Evolutionary conservation across 805 yeast species (phyloP), one percentile per base, ranked within the genome.

Genomic region (Lipomyces chichibuensis): DNA sequence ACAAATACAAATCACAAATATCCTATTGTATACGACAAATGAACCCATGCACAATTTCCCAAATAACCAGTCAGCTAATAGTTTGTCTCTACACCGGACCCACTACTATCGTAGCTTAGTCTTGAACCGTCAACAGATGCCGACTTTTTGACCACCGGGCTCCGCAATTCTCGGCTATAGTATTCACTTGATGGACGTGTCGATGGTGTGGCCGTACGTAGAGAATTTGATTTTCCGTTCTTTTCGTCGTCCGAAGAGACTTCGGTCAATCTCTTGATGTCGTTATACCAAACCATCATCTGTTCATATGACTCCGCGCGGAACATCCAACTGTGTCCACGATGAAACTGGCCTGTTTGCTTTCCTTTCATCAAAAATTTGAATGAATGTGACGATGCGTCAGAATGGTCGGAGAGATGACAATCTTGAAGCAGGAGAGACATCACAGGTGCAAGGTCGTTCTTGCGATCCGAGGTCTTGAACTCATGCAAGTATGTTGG

Each of bases 271-370:
- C 63, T 49, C 75, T 88, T 87, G 71, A 94, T 82, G 75, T 90
- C 96, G 71, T 85, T 85, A 77, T 85, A 91, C 99, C 99, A 94
- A 52, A 82, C 84, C 76, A 88, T 86, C 94, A 92, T 91, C 39
- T 84, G 78, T 54, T 88, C 89, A 73, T 89, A 90, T 59, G 89
- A 85, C 74, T 90, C 95, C n/a, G 96, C 88, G 71, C 96, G 84
- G 81, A 94, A 93, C n/a, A 93, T 95, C 91, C 95, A 92, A 74
- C 92, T 92, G 79, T 93, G 98, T 55, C 92, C 91, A 74, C 91
- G 84, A 69, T 87, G 88, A 69, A 91, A 83, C 67, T 89, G 80
- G 14, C 95, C 95, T 68, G 87, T 86, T 70, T 88, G 87, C 74
- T 89, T 91, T 20, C 92, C 86, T 71, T 85, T 86, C 68, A 94